Conservation (phyloP, 1,284 basidiomycete genomes). For the Malassezia caprae region DNA sequence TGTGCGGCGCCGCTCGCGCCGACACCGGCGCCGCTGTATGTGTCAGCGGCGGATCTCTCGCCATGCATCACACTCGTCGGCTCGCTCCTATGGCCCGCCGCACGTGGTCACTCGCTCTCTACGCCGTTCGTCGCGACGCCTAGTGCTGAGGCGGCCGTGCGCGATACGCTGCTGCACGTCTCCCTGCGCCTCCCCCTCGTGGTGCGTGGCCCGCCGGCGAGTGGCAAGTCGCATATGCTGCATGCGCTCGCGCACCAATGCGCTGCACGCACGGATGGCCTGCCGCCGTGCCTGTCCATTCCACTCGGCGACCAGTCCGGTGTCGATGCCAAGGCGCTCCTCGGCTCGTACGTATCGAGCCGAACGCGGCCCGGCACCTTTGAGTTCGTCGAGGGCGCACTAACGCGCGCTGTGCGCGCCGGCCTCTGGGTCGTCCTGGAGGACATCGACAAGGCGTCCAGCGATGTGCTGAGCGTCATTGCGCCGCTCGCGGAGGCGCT, state of each 20-base stretch:
- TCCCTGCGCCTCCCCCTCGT: slow-evolving; percentile 68
- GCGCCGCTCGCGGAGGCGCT: slow-evolving; percentile 63
- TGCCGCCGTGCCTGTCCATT: slow-evolving; percentile 65
- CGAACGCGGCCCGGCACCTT: slow-evolving; percentile 75
- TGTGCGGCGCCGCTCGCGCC: not conserved
- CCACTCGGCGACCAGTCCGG: slow-evolving; percentile 58
- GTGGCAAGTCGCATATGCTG: slow-evolving; percentile 77
- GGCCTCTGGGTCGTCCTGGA: slow-evolving; percentile 91
- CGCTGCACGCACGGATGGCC: slow-evolving; percentile 8
- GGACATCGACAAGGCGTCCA: slow-evolving; percentile 62
- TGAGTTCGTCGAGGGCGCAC: slow-evolving; percentile 89
- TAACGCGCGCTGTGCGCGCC: slow-evolving; percentile 77
- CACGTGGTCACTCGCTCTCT: not conserved
- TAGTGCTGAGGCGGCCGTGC: slow-evolving; percentile 58
- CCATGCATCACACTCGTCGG: not conserved
- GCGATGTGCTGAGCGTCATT: slow-evolving; percentile 38
- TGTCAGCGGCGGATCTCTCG: not conserved
- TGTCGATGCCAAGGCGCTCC: slow-evolving; percentile 80
- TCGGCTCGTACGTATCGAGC: slow-evolving; percentile 89
- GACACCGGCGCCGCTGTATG: not conserved
- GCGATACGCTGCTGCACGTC: slow-evolving; percentile 58
- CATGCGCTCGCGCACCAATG: slow-evolving; percentile 57
- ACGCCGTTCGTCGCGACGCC: slow-evolving; percentile 56
- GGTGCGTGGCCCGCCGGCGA: slow-evolving; percentile 74
- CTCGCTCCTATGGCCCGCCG: not conserved